Conservation (phyloP, 2,329 filamentous ascomycete genomes). For the Macrophomina tecta region DNA sequence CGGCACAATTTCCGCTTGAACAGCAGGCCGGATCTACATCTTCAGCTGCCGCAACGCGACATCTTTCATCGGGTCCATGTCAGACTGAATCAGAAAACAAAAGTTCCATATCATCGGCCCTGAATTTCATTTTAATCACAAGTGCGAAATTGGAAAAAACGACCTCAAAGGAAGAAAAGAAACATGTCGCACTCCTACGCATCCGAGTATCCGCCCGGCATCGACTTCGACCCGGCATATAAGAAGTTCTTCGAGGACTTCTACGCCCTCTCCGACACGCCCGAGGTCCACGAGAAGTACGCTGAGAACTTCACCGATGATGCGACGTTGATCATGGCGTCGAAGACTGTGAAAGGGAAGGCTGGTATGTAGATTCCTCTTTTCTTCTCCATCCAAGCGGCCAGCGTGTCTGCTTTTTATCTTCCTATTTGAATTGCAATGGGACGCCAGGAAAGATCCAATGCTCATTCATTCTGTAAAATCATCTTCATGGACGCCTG, state of each 20-base stretch:
- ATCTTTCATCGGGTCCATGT: too few species aligned
- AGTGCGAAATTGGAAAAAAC: too few species aligned
- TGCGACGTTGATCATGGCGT: conserved; percentile 60
- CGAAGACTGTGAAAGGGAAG: conserved; percentile 52
- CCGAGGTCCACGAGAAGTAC: conserved; percentile 57
- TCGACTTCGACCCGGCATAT: conserved; percentile 49
- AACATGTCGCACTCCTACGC: conserved; percentile 34
- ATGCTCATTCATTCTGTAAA: not conserved
- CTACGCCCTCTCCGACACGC: conserved; percentile 54
- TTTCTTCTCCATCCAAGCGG: too few species aligned
- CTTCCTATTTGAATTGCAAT: not conserved
- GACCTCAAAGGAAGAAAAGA: not conserved
- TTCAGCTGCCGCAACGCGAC: too few species aligned
- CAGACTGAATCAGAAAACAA: too few species aligned
- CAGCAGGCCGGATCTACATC: too few species aligned
- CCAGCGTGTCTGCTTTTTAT: not conserved
- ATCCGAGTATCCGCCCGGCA: conserved; percentile 41
- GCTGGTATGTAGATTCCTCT: conserved; percentile 45
- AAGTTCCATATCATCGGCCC: too few species aligned
- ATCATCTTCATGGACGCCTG: too few species aligned
- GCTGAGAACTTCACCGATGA: conserved; percentile 54
- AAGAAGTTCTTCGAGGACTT: conserved; percentile 54
- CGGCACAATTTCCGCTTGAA: too few species aligned
- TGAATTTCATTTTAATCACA: too few species aligned
- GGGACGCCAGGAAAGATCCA: too few species aligned